A percentile compares a stretch with the other conserved stretches of the same genome.
These are phyloP conservation scores for Lepidium didymum DNA, from an alignment of 345 rosid species.

Conservation along the genomic window DNA sequence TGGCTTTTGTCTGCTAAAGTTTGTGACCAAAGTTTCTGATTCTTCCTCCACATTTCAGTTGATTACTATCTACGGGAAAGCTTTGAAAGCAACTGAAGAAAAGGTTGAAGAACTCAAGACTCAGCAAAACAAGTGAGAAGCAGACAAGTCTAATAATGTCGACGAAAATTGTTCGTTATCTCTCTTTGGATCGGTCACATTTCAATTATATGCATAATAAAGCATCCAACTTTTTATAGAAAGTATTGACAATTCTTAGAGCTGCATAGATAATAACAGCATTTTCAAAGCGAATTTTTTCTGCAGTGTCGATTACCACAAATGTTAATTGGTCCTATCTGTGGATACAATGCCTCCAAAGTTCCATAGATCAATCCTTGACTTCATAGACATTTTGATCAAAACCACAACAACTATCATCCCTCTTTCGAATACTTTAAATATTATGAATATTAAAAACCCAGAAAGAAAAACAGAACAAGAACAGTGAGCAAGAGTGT, in stretches of 20 bases:
- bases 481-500: neutral
- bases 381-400: neutral
- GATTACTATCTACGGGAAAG: slow-evolving; percentile 59
- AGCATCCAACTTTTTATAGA: neutral
- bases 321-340: too few relatives aligned
- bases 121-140: slow-evolving; percentile 36
- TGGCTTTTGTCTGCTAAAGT: neutral
- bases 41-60: slow-evolving; percentile 36
- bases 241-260: too few relatives aligned
- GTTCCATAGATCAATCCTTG: neutral
- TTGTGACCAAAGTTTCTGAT: neutral
- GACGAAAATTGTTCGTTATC: slow-evolving; percentile 17
- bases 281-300: too few relatives aligned
- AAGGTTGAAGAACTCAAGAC: slow-evolving; percentile 78
- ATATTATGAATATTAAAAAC: neutral
- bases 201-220: slow-evolving; percentile 10
- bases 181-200: neutral
- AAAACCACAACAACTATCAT: neutral
- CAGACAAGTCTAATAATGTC: slow-evolving; percentile 22
- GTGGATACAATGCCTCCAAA: too few relatives aligned
- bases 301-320: too few relatives aligned
- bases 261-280: too few relatives aligned
- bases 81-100: slow-evolving; percentile 74
- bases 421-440: neutral
- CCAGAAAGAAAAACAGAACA: neutral